phyloP scores from a whole-genome alignment of 371 early-diverging fungal genomes.

The Chytridiales sp. region DNA sequence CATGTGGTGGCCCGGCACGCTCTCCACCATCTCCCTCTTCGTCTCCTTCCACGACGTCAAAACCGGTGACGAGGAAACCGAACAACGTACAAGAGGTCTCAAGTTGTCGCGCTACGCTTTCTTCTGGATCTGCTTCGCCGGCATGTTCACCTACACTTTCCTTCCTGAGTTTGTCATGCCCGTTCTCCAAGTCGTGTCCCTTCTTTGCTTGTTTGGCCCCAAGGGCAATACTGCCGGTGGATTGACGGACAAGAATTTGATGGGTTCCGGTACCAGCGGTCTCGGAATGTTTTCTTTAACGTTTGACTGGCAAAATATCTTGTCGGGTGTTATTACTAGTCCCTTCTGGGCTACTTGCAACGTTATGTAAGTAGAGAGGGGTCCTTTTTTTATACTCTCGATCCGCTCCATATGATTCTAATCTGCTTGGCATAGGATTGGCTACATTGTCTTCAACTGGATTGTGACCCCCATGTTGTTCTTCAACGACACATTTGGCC shows the following conservation, averaged over 20 bases:
- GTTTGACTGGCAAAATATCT: constrained; percentile 12
- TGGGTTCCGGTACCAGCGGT: constrained; percentile 17
- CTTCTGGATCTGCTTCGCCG: constrained; percentile 59
- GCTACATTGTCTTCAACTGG: no score
- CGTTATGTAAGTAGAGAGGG: no score
- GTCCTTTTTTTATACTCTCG: no score
- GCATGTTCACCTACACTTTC: constrained; percentile 66
- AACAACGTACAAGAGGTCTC: no score
- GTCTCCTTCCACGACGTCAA: constrained; percentile 66
- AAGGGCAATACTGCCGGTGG: no score
- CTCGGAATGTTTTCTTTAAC: constrained; percentile 12
- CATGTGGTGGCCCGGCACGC: constrained; percentile 68
- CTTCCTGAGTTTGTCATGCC: constrained; percentile 69
- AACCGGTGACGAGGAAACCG: background rate
- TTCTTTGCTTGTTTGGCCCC: constrained; percentile 75
- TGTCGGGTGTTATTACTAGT: background rate
- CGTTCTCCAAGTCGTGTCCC: constrained; percentile 65
- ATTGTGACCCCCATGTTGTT: no score
- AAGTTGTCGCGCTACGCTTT: no score
- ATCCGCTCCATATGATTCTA: no score
- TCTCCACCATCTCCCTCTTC: constrained; percentile 59
- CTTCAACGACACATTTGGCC: no score
- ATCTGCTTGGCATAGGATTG: no score
- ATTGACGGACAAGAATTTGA: no score
- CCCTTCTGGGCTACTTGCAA: constrained; percentile 12